phyloP scores from a whole-genome alignment of 495 filamentous ascomycete species.

The Zalerion maritima region DNA sequence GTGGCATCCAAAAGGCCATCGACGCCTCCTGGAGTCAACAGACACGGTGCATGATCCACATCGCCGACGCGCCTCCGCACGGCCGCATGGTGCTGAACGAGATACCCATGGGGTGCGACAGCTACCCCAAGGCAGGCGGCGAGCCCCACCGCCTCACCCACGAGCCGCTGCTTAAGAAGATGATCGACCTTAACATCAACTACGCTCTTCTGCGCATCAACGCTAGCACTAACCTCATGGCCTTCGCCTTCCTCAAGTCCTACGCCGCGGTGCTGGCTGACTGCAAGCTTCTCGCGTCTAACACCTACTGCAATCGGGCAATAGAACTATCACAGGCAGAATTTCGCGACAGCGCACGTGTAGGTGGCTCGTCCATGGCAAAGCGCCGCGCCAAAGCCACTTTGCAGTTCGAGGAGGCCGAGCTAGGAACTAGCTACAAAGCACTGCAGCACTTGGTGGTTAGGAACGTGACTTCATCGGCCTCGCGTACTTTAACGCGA shows the following conservation, averaged over 20 bases:
- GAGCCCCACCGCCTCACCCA: conserved; percentile 21
- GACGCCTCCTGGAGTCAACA: conserved; percentile 17
- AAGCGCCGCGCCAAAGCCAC: conserved; percentile 2
- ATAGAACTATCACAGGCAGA: conserved; percentile 1
- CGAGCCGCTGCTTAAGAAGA: conserved; percentile 11
- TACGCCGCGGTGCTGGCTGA: conserved; percentile 13
- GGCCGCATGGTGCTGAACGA: conserved; percentile 14
- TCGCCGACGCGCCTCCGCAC: conserved; percentile 21
- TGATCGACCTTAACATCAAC: conserved; percentile 20
- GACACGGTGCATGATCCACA: conserved; percentile 25
- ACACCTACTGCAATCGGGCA: conserved; percentile 16
- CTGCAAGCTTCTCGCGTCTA: conserved; percentile 9
- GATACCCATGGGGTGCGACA: conserved; percentile 1
- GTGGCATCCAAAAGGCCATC: conserved; percentile 14
- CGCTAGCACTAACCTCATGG: conserved; percentile 18
- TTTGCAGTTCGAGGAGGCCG: conserved; percentile 14
- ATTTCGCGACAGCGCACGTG: neutral
- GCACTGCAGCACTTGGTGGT: conserved; percentile 18
- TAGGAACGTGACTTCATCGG: conserved; percentile 18
- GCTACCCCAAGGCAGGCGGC: conserved; percentile 12
- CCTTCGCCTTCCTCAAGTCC: conserved; percentile 11
- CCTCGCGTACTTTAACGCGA: conserved; percentile 16
- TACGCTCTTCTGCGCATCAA: conserved; percentile 22
- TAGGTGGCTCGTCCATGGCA: neutral
- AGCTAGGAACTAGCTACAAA: conserved; percentile 16